Evolutionary conservation across 345 rosid species (phyloP).

Genomic region (Draba incana): DNA sequence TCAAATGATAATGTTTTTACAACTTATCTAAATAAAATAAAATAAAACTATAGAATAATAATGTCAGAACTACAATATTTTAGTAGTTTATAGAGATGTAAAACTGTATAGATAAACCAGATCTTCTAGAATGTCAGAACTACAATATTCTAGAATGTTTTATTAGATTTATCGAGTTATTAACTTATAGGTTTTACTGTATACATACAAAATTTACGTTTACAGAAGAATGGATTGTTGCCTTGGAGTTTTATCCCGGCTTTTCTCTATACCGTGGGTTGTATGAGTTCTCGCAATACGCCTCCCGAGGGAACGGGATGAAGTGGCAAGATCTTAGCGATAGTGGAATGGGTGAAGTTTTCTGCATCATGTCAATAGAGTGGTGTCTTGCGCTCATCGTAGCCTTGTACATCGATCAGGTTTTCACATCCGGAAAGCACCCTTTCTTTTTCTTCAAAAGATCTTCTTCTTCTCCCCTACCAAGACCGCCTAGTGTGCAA

Average conservation of each 20-base stretch:
- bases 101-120: no score
- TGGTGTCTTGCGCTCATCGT: constrained; percentile 65
- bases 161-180: no score
- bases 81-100: no score
- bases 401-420: constrained; percentile 65
- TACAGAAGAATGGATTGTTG: constrained; percentile 61
- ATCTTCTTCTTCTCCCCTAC: constrained; percentile 33
- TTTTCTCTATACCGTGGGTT: constrained; percentile 86
- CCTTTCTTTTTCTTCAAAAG: constrained; percentile 51
- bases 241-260: constrained; percentile 90
- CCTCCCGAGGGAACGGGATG: constrained; percentile 68
- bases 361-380: constrained; percentile 67
- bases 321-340: constrained; percentile 65
- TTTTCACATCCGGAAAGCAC: constrained; percentile 52
- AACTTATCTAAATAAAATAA: no score
- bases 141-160: no score
- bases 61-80: no score
- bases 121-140: no score
- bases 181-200: no score
- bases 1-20: neutral
- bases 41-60: no score
- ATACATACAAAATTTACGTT: constrained; percentile 16
- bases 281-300: constrained; percentile 68
- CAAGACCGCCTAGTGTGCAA: constrained; percentile 49
- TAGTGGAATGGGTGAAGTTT: constrained; percentile 65